Percentiles rank a stretch among this genome's conserved stretches.
Conservation (phyloP, 75 land plant genomes). For the Cryptomeria japonica region DNA sequence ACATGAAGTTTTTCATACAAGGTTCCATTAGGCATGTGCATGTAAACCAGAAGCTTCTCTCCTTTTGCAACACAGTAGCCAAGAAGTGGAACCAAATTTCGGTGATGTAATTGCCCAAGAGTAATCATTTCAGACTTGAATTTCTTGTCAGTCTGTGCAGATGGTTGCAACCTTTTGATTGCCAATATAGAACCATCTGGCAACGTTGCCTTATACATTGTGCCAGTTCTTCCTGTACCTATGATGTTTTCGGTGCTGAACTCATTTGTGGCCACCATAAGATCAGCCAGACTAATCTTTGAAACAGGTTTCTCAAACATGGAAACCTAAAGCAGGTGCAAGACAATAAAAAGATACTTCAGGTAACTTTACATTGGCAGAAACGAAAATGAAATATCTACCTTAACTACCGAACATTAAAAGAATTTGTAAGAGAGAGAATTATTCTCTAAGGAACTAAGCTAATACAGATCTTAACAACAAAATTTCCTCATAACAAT, state of each 20-base stretch:
- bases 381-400: not conserved
- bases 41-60: constrained; percentile 86
- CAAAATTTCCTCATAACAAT: not conserved
- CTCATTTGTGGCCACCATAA: constrained; percentile 81
- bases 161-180: constrained; percentile 78
- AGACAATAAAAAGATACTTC: not conserved
- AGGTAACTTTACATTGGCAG: not conserved
- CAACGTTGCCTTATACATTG: constrained; percentile 75
- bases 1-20: constrained; percentile 57
- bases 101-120: constrained; percentile 63
- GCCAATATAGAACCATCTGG: constrained; percentile 78
- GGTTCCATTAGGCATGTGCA: constrained; percentile 80
- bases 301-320: constrained; percentile 87
- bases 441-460: not conserved
- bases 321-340: constrained; percentile 50
- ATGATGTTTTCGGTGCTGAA: constrained; percentile 76
- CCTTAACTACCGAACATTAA: no score
- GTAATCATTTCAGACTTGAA: constrained; percentile 86
- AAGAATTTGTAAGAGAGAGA: not conserved
- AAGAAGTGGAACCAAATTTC: constrained; percentile 80
- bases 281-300: constrained; percentile 74
- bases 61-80: constrained; percentile 81
- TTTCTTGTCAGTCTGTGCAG: constrained; percentile 68
- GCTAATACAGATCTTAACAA: not conserved
- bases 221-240: constrained; percentile 73